These are phyloP conservation scores for Exophiala sp. DNA, from an alignment of 2,329 filamentous ascomycete genomes.

Conservation along the genomic window DNA sequence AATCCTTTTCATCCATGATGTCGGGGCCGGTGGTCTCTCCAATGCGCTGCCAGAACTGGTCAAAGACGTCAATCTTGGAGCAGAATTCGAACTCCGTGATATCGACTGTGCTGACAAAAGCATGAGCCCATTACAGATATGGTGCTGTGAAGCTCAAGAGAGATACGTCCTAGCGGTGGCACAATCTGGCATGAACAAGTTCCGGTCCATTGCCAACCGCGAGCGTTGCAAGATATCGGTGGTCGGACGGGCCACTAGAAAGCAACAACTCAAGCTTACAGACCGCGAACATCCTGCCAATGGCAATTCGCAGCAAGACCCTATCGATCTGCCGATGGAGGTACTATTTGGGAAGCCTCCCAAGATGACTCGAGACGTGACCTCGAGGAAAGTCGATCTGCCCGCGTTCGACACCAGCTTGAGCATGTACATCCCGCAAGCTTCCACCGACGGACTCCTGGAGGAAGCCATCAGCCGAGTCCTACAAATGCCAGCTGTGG, in stretches of 20 bases:
- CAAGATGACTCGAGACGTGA: conserved; percentile 70
- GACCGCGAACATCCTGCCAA: conserved; percentile 63
- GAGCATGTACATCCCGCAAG: conserved; percentile 57
- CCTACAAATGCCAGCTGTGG: conserved; percentile 77
- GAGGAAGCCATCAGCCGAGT: conserved; percentile 72
- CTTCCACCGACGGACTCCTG: conserved; percentile 48
- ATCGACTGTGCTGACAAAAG: conserved; percentile 82
- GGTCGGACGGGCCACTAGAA: conserved; percentile 70
- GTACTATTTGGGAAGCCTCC: conserved; percentile 81
- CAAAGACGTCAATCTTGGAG: conserved; percentile 84
- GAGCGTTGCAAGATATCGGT: conserved; percentile 91
- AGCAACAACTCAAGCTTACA: conserved; percentile 68
- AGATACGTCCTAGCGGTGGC: conserved; percentile 89
- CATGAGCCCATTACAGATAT: conserved; percentile 95
- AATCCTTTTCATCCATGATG: conserved; percentile 95
- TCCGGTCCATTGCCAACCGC: conserved; percentile 63
- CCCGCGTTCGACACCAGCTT: conserved; percentile 70
- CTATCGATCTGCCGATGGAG: conserved; percentile 84
- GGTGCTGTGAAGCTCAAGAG: conserved; percentile 97
- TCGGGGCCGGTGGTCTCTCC: conserved; percentile 84
- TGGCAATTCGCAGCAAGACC: conserved; percentile 56
- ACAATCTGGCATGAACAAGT: conserved; percentile 67
- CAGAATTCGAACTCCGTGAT: conserved; percentile 88
- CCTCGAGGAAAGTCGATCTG: conserved; percentile 61
- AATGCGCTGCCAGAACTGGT: conserved; percentile 83